Evolutionary conservation across 2,329 filamentous ascomycete genomes (phyloP), one percentile per base, ranked within the genome.

Genomic region (Stachybotrys chartarum): DNA sequence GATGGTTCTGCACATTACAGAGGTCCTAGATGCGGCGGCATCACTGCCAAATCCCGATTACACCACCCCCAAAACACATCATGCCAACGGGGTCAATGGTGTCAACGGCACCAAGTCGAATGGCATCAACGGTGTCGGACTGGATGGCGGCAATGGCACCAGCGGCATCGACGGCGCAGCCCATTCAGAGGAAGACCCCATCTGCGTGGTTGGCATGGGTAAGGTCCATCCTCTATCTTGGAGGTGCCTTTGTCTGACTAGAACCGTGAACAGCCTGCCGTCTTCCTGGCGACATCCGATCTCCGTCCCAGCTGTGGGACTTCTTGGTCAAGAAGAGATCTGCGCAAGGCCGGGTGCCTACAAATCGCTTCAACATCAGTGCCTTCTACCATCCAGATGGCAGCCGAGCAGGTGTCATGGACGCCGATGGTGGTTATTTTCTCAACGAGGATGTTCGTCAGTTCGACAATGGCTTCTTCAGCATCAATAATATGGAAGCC

Each of bases 371-470:
- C 30, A 63, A 63, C 52, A 61, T 62, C 24, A 60, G 62, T 54
- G 62, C 62, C 62, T 63, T 6, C n/a, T 63, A 1, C 57, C 59
- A 63, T 18, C 60, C 61, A 30, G 62, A 64, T 32, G 56, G 62
- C 51, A 61, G 60, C 31, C 60, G 61, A 35, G 60, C 55, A 7
- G 50, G 50, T 18, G 32, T 24, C 60, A 50, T 50, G 18, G 30
- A 50, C n/a, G 48, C 8, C 5, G 30, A 7, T 32, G 48, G 48
- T 18, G 48, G 48, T 7, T 50, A 50, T n/a, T 50, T 50, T 18
- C 24, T 50, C 11, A 11, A 30, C 6, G 30, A 50, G 11, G 48
- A 50, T 50, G n/a, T 50, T 30, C 48, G 48, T 50, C 48, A 8
- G 12, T 50, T 50, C 24, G 48, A 50, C 24, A 50, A 50, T 18